These are phyloP conservation scores for Fusarium sp. DNA, from an alignment of 2,329 filamentous ascomycete genomes.

Conservation along the genomic window DNA sequence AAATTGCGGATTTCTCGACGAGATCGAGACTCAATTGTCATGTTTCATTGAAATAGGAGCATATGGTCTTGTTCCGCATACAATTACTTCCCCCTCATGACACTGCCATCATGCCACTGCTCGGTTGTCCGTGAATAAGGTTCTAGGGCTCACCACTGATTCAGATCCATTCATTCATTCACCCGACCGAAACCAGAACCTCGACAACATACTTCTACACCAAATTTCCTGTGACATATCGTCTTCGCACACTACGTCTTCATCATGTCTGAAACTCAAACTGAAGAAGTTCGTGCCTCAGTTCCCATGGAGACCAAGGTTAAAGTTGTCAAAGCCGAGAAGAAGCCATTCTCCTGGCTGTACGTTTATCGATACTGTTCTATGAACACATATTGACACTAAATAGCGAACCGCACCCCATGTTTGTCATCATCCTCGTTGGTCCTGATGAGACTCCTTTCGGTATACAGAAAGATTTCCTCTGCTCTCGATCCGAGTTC, in stretches of 20 bases:
- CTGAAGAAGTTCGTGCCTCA: constrained; percentile 16
- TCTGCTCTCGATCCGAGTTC: constrained; percentile 63
- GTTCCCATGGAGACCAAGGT: constrained; percentile 17
- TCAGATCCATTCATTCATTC: neutral
- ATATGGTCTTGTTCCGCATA: neutral
- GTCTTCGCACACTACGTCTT: neutral
- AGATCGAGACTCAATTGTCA: too few species aligned
- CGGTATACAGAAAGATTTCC: constrained; percentile 69
- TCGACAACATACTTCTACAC: neutral
- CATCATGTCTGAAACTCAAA: constrained; percentile 33
- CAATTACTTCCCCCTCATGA: neutral
- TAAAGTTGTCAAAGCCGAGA: constrained; percentile 22
- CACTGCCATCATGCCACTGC: constrained; percentile 5
- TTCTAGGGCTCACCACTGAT: constrained; percentile 20
- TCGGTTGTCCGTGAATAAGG: constrained; percentile 16
- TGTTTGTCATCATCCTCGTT: constrained; percentile 66
- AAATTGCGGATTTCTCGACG: too few species aligned
- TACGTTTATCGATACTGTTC: constrained; percentile 36
- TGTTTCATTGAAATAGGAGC: neutral
- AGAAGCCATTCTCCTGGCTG: constrained; percentile 54
- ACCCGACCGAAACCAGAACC: neutral
- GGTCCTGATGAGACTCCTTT: constrained; percentile 65
- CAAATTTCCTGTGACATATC: neutral
- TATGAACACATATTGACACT: constrained; percentile 15
- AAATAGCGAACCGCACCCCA: constrained; percentile 64